phyloP scores from a whole-genome alignment of 1,284 basidiomycete genomes.

The Vanrija humicola region DNA sequence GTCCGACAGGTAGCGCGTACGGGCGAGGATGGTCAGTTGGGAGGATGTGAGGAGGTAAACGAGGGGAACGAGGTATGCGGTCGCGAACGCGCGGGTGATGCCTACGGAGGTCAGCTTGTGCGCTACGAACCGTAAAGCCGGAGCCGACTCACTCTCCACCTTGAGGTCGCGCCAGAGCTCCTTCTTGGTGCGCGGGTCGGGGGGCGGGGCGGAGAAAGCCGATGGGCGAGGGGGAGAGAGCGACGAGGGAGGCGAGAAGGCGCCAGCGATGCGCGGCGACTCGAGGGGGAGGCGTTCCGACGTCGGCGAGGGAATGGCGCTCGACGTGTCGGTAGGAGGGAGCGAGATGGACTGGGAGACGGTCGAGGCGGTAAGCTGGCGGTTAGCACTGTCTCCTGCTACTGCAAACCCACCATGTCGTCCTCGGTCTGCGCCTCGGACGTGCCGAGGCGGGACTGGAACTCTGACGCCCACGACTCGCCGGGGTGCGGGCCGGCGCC shows the following conservation, averaged over 20 bases:
- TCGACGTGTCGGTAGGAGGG: constrained; percentile 41
- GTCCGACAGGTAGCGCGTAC: constrained; percentile 40
- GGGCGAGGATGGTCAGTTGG: constrained; percentile 43
- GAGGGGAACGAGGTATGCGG: constrained; percentile 46
- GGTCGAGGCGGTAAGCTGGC: constrained; percentile 33
- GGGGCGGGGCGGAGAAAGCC: background rate
- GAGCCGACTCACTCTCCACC: constrained; percentile 44
- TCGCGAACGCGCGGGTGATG: constrained; percentile 42
- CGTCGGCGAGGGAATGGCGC: constrained; percentile 31
- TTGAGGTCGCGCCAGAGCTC: constrained; percentile 49
- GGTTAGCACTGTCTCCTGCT: background rate
- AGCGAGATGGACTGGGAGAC: constrained; percentile 43
- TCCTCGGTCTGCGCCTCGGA: constrained; percentile 7
- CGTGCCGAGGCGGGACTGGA: constrained; percentile 6
- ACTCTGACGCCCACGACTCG: constrained; percentile 39
- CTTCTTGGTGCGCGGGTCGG: constrained; percentile 32
- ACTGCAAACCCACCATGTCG: constrained; percentile 8
- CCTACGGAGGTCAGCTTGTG: constrained; percentile 18
- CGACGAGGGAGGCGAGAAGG: constrained; percentile 1
- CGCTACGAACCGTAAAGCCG: no score
- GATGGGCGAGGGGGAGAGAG: constrained; percentile 17
- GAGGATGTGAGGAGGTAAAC: constrained; percentile 46
- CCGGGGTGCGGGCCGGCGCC: constrained; percentile 1
- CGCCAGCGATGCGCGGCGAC: constrained; percentile 7
- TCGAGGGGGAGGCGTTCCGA: constrained; percentile 23